Percentiles rank a stretch among this genome's conserved stretches.
phyloP scores from a whole-genome alignment of 2,329 filamentous ascomycete genomes.

The Alternaria tenuissima region DNA sequence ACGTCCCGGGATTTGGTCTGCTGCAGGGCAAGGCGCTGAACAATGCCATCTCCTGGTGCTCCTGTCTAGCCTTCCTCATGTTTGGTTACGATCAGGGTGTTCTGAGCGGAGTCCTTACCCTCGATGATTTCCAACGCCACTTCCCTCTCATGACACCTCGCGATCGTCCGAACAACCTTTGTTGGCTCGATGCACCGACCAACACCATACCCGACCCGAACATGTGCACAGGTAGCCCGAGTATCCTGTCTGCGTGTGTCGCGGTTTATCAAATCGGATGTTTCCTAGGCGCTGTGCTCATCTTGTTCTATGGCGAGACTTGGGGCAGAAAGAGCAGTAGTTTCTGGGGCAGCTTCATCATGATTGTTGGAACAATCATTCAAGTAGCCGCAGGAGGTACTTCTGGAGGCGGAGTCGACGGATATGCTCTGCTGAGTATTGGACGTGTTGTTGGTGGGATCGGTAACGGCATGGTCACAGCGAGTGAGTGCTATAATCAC shows the following conservation, averaged over 20 bases:
- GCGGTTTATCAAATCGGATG: conserved; percentile 49
- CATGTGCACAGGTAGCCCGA: conserved; percentile 27
- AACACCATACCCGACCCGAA: conserved; percentile 11
- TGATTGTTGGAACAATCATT: conserved; percentile 63
- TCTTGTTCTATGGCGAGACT: conserved; percentile 60
- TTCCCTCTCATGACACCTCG: conserved; percentile 36
- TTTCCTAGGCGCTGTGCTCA: conserved; percentile 49
- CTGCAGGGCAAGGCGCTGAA: conserved; percentile 25
- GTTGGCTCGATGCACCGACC: conserved; percentile 24
- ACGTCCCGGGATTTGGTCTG: conserved; percentile 21
- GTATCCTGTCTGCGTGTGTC: conserved; percentile 24
- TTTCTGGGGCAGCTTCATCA: conserved; percentile 27
- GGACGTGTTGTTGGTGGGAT: conserved; percentile 34
- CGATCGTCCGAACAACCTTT: conserved; percentile 18
- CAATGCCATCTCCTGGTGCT: conserved; percentile 25
- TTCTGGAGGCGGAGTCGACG: conserved; percentile 58
- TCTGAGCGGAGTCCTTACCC: conserved; percentile 71
- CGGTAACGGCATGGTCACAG: conserved; percentile 58
- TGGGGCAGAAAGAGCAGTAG: conserved; percentile 57
- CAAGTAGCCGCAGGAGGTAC: conserved; percentile 52
- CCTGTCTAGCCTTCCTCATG: conserved; percentile 41
- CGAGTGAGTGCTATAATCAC: conserved; percentile 45
- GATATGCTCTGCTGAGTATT: conserved; percentile 60
- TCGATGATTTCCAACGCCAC: conserved; percentile 63
- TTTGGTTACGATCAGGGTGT: conserved; percentile 72